Base-by-base conservation (phyloP, 2,329 filamentous ascomycete species). In the Calonectria naviculata region DNA sequence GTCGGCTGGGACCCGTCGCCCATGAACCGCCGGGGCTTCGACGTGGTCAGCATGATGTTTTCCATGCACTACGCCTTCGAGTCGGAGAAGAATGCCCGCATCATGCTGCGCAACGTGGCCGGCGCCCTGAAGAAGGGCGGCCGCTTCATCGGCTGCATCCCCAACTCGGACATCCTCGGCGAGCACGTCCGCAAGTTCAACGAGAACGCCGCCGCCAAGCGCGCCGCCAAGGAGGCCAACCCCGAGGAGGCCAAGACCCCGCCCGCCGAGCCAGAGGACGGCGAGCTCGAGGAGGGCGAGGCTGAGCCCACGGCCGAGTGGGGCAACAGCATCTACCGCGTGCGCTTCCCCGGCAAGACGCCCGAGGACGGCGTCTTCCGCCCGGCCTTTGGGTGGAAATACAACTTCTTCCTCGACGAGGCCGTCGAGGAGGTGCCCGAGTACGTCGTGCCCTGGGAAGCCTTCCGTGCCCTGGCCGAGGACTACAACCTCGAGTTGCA, bases 31-130 rank as follows among this genome's bases (percentile, higher is more conserved):
- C 93, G 93, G 67, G 95, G 96, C 5, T 99, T 98, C 78, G 97
- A 99, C 81, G 94, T 98, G 47, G 96, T 99, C 73, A 95, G 93
- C 80, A 98, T 98, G 91, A 99, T 99, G 97, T 99, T 99, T 83
- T 97, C 95, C 79, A 97, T 99, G 92, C 97, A 99, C 85, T 99
- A 99, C 82, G 95, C 97, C 7, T 99, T 98, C 77, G 97, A 98
- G 85, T 94, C 88, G 64, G 96, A 99, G 82, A 90, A 91, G 58
- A 97, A 98, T 83, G 95, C 96, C 2, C 91, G 95, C 52, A 94
- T 91, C 73, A 98, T 99, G 97, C 88, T 99, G 67, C 90, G 92
- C 78, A 99, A 99, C 80, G 96, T 99, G 4, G 93, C 97, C 0
- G 94, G 95, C 1, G 90, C 94, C 2, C 84, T 99, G 78, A 98